Evolutionary conservation across 805 yeast genomes (phyloP).

Genomic region (Wickerhamomyces pijperi): DNA sequence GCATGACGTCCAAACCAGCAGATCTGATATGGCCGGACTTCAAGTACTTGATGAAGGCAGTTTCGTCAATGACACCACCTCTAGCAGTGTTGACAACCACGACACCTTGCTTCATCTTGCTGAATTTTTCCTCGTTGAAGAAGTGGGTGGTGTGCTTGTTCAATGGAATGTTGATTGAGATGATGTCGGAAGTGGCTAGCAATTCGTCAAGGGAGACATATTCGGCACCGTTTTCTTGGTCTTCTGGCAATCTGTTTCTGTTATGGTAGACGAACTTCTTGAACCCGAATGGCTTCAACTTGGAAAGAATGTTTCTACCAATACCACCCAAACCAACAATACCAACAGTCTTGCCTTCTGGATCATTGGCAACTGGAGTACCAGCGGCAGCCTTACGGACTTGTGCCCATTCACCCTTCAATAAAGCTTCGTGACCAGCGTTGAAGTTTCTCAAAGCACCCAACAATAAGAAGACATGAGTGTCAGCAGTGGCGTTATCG

Average conservation of each 20-base stretch:
- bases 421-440: conserved; percentile 40
- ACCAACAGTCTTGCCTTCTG: conserved; percentile 67
- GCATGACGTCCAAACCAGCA: conserved; percentile 70
- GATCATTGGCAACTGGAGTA: conserved; percentile 60
- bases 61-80: conserved; percentile 72
- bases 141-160: conserved; percentile 62
- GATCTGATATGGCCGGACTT: conserved; percentile 54
- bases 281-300: conserved; percentile 72
- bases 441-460: conserved; percentile 63
- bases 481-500: conserved; percentile 61
- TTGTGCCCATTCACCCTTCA: conserved; percentile 52
- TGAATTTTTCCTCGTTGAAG: conserved; percentile 47
- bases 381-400: conserved; percentile 43
- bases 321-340: conserved; percentile 85
- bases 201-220: conserved; percentile 67
- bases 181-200: conserved; percentile 49
- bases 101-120: conserved; percentile 69
- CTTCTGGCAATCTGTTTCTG: conserved; percentile 44
- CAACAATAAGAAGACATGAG: conserved; percentile 51
- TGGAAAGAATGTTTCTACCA: conserved; percentile 68
- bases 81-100: conserved; percentile 76
- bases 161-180: conserved; percentile 70
- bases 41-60: conserved; percentile 42
- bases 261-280: conserved; percentile 61
- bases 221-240: conserved; percentile 57